These are phyloP conservation scores for Rickenella mellea DNA, from an alignment of 768 basidiomycete genomes.

Conservation along the genomic window DNA sequence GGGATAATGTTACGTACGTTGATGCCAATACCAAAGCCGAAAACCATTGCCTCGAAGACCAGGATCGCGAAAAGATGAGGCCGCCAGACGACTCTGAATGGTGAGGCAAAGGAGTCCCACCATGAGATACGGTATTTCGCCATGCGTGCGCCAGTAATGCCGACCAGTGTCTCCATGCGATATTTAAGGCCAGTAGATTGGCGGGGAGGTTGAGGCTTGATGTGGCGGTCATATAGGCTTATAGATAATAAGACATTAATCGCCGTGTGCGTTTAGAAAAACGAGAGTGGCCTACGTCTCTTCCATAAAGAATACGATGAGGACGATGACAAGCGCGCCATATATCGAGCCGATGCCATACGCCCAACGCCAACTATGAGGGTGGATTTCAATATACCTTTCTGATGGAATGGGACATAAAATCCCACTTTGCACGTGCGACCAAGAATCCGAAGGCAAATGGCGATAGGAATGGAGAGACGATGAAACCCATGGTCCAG, in stretches of 20 bases:
- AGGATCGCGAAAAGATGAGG: slow-evolving; percentile 47
- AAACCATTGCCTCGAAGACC: slow-evolving; percentile 47
- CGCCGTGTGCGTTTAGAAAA: not conserved
- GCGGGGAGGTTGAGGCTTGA: slow-evolving; percentile 37
- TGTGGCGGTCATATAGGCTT: slow-evolving; percentile 55
- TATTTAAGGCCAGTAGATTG: slow-evolving; percentile 34
- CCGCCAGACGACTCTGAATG: slow-evolving; percentile 49
- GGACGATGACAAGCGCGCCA: slow-evolving; percentile 37
- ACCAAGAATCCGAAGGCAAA: slow-evolving; percentile 63
- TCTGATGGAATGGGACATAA: slow-evolving; percentile 2
- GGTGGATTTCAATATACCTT: not conserved
- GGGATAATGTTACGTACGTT: slow-evolving; percentile 27
- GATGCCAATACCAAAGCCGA: slow-evolving; percentile 59
- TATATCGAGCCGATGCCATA: slow-evolving; percentile 61
- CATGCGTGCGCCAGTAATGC: slow-evolving; percentile 53
- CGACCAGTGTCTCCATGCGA: slow-evolving; percentile 51
- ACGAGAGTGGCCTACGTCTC: slow-evolving; percentile 40
- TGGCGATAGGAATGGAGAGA: slow-evolving; percentile 55
- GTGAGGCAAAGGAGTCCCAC: slow-evolving; percentile 32
- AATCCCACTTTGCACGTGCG: slow-evolving; percentile 32
- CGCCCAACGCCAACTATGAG: slow-evolving; percentile 49
- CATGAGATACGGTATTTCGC: slow-evolving; percentile 45
- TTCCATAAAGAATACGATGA: slow-evolving; percentile 52
- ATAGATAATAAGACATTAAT: not conserved
- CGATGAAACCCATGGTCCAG: slow-evolving; percentile 68